Evolutionary conservation across 805 yeast genomes (phyloP), one percentile per base, ranked within the genome.

Genomic region (Ogataea nonfermentans): DNA sequence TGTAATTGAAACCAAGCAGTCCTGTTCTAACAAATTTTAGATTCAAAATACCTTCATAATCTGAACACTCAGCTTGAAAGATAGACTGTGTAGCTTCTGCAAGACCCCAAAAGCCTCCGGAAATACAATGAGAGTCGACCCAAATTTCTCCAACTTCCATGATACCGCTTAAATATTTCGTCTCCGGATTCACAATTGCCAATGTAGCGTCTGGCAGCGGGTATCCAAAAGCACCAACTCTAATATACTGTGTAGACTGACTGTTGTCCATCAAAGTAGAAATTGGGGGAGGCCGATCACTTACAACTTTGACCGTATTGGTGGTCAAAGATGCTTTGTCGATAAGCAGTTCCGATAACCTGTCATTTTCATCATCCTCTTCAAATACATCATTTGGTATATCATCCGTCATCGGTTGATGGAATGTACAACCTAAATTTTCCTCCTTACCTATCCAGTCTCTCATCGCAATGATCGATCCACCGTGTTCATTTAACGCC

Each of bases 161-260:
- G 33, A 74, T 81, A 2, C 80, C 78, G 4, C 87, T 84, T 12
- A 93, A 65, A 2, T 81, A 68, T 25, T 81, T 74, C 43, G 91
- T 87, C 44, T 93, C 98, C 0, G 98, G 98, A 57, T 95, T 89
- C 0, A 93, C 98, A 20, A 93, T 78, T 0, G 97, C 97, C 23
- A 91, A 60, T 0, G 95, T 86, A 0, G 97, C 91, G 65, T 91
- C 96, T 0, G 97, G 96, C 2, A 93, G 61, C 1, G 99, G 98
- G 54, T 73, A 88, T 0, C 99, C 99, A 70, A 91, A 93, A 0
- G 96, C 84, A 12, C 95, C 95, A 0, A 93, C 82, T 35, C 95
- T 68, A 29, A 88, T 64, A 36, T 69, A 74, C 34, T 73, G 75
- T 10, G 74, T 63, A 4, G 71, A 58, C 36, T 66, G 65, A 43